These are phyloP conservation scores for Leptographium flavum DNA, from an alignment of 2,329 filamentous ascomycete species.

Conservation along the genomic window DNA sequence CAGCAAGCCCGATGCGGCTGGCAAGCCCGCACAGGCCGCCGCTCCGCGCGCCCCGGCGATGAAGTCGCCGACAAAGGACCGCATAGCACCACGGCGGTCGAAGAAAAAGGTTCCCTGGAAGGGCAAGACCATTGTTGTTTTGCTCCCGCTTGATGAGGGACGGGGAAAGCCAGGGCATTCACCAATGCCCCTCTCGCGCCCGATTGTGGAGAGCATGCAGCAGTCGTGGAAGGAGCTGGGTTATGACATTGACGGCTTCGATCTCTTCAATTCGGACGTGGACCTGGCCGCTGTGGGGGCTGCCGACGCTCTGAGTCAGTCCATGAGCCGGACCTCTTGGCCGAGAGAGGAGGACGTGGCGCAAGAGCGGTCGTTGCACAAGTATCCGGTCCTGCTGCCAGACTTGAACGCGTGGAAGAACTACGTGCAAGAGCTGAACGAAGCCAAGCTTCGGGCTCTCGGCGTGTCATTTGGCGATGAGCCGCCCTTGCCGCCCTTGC, in stretches of 20 bases:
- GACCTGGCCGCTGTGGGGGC: constrained; percentile 12
- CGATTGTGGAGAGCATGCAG: constrained; percentile 47
- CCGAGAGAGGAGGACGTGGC: constrained; percentile 46
- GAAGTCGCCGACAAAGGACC: constrained; percentile 19
- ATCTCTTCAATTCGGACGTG: constrained; percentile 36
- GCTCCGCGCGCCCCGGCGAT: not conserved
- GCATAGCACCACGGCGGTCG: constrained; percentile 35
- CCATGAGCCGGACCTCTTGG: constrained; percentile 56
- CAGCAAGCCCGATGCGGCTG: not conserved
- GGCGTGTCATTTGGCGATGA: constrained; percentile 74
- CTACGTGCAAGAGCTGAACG: constrained; percentile 70
- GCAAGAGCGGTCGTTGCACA: constrained; percentile 35
- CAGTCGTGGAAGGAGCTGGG: constrained; percentile 54
- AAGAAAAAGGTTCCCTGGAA: constrained; percentile 65
- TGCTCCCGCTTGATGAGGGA: constrained; percentile 53
- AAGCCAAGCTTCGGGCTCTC: constrained; percentile 83
- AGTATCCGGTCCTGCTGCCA: constrained; percentile 53
- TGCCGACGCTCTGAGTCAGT: constrained; percentile 25
- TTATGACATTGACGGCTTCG: constrained; percentile 55
- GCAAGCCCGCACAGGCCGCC: not conserved
- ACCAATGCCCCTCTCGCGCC: constrained; percentile 37
- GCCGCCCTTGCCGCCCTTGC: constrained; percentile 36
- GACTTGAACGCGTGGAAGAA: constrained; percentile 57
- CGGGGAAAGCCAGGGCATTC: constrained; percentile 42
- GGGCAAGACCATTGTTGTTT: constrained; percentile 59